Conservation (phyloP, 768 basidiomycete species). For the Boletus sp. region DNA sequence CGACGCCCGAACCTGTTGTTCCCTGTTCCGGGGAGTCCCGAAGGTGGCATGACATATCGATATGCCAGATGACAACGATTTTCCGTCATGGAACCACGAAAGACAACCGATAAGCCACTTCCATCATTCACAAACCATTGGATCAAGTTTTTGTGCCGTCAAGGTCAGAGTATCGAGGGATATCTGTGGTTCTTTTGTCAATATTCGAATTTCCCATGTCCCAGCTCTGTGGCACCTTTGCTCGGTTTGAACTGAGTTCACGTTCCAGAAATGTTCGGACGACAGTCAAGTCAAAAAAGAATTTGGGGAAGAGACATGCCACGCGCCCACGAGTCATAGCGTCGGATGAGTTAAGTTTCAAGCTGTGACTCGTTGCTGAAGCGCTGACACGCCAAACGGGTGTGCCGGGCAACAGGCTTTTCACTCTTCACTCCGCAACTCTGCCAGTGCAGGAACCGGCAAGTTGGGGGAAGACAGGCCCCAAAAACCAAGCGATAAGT, state of each 20-base stretch:
- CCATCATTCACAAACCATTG: background rate
- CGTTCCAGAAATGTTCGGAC: background rate
- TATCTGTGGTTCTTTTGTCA: too few species aligned
- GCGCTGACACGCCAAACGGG: background rate
- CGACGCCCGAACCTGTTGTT: background rate
- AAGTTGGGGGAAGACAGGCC: background rate
- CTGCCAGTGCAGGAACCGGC: background rate
- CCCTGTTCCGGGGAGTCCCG: slow-evolving; percentile 2
- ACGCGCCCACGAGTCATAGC: background rate
- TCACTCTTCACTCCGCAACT: background rate
- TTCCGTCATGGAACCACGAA: too few species aligned
- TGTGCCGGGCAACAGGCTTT: background rate
- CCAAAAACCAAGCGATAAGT: background rate
- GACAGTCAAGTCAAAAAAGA: background rate
- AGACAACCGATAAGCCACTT: background rate
- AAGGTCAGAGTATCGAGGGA: background rate
- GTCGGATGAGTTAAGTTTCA: background rate
- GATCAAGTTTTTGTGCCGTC: too few species aligned
- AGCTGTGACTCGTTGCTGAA: background rate
- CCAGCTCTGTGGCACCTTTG: background rate
- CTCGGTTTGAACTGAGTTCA: background rate
- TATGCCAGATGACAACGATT: too few species aligned
- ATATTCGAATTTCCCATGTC: background rate
- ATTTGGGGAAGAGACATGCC: background rate
- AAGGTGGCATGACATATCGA: background rate